Conservation (phyloP, 2,329 filamentous ascomycete genomes). For the Claviceps sorghi region DNA sequence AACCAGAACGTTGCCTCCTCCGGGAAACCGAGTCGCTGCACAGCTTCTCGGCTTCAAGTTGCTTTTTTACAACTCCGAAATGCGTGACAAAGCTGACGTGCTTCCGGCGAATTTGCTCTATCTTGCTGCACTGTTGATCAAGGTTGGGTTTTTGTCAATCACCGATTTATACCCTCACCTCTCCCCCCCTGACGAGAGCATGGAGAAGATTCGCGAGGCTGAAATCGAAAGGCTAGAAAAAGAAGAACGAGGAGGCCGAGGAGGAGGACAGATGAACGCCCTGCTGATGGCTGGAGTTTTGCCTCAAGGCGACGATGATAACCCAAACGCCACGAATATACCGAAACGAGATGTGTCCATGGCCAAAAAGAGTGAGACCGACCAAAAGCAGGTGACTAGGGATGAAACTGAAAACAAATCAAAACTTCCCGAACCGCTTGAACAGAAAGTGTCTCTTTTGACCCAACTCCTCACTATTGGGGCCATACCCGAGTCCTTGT, state of each 20-base stretch:
- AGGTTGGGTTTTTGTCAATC: conserved; percentile 91
- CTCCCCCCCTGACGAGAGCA: conserved; percentile 69
- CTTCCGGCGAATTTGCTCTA: conserved; percentile 89
- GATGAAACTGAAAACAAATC: conserved; percentile 32
- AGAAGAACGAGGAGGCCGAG: conserved; percentile 56
- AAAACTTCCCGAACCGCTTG: conserved; percentile 54
- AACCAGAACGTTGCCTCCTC: conserved; percentile 69
- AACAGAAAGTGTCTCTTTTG: conserved; percentile 78
- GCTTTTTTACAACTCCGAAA: conserved; percentile 77
- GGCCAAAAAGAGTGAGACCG: conserved; percentile 34
- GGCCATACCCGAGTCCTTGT: conserved; percentile 81
- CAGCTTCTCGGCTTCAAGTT: conserved; percentile 95
- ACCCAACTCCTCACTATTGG: conserved; percentile 81
- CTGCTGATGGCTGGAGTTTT: conserved; percentile 76
- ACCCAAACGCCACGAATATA: conserved; percentile 27
- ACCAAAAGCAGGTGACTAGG: conserved; percentile 31
- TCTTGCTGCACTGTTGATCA: conserved; percentile 80
- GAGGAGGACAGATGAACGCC: conserved; percentile 63
- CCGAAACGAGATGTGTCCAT: conserved; percentile 35
- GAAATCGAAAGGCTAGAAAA: conserved; percentile 65
- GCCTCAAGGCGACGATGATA: conserved; percentile 55
- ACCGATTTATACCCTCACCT: conserved; percentile 84
- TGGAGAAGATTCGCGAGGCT: conserved; percentile 58
- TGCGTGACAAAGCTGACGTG: conserved; percentile 58
- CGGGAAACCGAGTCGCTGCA: conserved; percentile 80